Conservation (phyloP, 2,329 filamentous ascomycete genomes). For the Parastagonospora nodorum region DNA sequence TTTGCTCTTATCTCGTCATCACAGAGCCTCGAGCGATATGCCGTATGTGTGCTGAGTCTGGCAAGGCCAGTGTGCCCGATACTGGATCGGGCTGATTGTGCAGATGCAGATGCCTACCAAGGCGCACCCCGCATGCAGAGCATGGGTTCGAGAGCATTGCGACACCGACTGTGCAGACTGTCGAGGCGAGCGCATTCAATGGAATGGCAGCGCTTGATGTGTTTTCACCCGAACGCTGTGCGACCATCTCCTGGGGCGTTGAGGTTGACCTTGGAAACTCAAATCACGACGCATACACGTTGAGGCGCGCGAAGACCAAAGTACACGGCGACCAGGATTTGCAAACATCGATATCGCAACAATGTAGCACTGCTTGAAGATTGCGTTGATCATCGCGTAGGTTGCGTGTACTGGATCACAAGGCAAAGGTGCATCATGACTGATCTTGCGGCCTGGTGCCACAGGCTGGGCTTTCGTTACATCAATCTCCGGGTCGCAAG, state of each 20-base stretch:
- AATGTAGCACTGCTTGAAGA: too few species aligned
- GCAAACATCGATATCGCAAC: too few species aligned
- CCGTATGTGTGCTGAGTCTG: background rate
- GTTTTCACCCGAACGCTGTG: background rate
- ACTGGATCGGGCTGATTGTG: slow-evolving; percentile 1
- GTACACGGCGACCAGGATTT: too few species aligned
- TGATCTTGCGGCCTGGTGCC: too few species aligned
- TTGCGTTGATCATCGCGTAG: too few species aligned
- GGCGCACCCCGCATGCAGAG: background rate
- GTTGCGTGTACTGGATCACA: too few species aligned
- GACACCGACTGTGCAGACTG: background rate
- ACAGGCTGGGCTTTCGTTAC: too few species aligned
- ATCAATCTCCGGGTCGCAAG: too few species aligned
- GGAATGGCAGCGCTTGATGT: background rate
- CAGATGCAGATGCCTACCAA: background rate
- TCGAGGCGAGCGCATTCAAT: background rate
- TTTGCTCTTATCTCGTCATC: background rate
- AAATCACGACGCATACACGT: too few species aligned
- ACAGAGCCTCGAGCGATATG: background rate
- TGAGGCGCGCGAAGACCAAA: too few species aligned
- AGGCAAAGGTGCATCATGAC: too few species aligned
- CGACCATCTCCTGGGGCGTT: background rate
- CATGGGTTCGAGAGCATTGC: background rate
- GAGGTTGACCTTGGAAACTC: background rate
- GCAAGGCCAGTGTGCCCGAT: slow-evolving; percentile 1